Evolutionary conservation across 2,329 filamentous ascomycete genomes (phyloP), one percentile per base, ranked within the genome.

Genomic region (Lachnellula subtilissima): DNA sequence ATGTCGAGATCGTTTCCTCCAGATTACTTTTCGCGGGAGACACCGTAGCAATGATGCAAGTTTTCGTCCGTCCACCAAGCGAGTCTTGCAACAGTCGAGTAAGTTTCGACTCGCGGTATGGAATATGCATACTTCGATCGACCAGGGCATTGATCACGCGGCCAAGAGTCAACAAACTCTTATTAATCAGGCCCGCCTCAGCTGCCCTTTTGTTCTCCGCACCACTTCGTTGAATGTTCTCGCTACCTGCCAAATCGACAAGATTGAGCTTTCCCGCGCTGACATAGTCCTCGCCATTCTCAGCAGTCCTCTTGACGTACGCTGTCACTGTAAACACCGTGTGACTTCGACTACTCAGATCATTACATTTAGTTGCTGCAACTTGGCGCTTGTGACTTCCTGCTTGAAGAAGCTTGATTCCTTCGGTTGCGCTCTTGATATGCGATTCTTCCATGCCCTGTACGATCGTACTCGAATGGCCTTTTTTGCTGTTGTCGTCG

Each of bases 321-420:
- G 92, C 89, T 0, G 93, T 97, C 58, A 99, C 89, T 7, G 94
- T 97, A 69, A 99, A 99, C 22, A 99, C 88, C 0, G 94, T 99
- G 70, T 99, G 95, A 76, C 92, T 96, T 71, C 94, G 86, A 66
- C 92, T 97, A 73, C 92, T 97, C 54, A 97, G 83, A 67, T 99
- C 94, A 71, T 99, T 99, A 81, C 94, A 99, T 73, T 97, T 97
- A n/a, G 94, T 99, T 4, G 95, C 91, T 5, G 94, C 95, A n/a
- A 99, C 94, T 73, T 99, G 94, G 50, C 94, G 88, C 73, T 92
- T 96, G 74, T 94, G 81, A 72, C 91, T 97, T 60, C 94, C 95
- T 61, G 87, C 82, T 65, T 94, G 90, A 47, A 99, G 82, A 60
- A 97, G 80, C 73, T 89, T 88, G 72, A 99, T 92, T 58, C 94